Evolutionary conservation across 2,329 filamentous ascomycete genomes (phyloP).

Genomic region (Cladosporium sp.): DNA sequence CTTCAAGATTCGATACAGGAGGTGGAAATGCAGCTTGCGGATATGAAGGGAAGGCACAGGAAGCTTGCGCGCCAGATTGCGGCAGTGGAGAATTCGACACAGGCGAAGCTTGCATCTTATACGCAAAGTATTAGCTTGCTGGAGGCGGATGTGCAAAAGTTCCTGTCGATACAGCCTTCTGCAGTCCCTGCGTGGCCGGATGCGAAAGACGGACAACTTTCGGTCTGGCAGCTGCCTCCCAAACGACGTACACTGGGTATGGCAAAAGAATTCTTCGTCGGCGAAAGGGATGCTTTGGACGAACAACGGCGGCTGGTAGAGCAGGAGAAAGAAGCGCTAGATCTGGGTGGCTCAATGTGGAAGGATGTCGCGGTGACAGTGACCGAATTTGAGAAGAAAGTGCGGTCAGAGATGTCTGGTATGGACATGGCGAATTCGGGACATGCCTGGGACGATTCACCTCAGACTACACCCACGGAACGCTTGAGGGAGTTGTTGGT

Average conservation of each 20-base stretch:
- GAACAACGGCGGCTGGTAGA: constrained; percentile 58
- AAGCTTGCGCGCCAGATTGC: constrained; percentile 61
- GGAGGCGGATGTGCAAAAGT: constrained; percentile 60
- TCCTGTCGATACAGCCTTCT: constrained; percentile 47
- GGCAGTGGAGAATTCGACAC: constrained; percentile 64
- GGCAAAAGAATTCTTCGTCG: constrained; percentile 70
- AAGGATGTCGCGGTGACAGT: constrained; percentile 60
- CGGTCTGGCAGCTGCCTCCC: constrained; percentile 55
- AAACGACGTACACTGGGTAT: constrained; percentile 68
- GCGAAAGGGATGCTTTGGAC: constrained; percentile 59
- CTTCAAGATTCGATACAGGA: constrained; percentile 65
- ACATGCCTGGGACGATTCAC: constrained; percentile 33
- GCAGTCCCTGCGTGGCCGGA: constrained; percentile 10
- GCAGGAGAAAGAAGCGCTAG: constrained; percentile 63
- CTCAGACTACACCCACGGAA: constrained; percentile 25
- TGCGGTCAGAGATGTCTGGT: constrained; percentile 57
- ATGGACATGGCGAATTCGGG: constrained; percentile 23
- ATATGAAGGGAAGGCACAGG: constrained; percentile 61
- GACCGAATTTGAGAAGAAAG: constrained; percentile 63
- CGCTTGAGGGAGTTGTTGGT: constrained; percentile 44
- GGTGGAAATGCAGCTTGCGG: constrained; percentile 63
- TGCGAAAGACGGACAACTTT: constrained; percentile 24
- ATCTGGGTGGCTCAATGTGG: constrained; percentile 69
- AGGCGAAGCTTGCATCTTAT: constrained; percentile 72
- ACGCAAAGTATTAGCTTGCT: constrained; percentile 65